Evolutionary conservation across 2,329 filamentous ascomycete genomes (phyloP), one percentile per base, ranked within the genome.

Genomic region (Hymenoscyphus fraxineus): DNA sequence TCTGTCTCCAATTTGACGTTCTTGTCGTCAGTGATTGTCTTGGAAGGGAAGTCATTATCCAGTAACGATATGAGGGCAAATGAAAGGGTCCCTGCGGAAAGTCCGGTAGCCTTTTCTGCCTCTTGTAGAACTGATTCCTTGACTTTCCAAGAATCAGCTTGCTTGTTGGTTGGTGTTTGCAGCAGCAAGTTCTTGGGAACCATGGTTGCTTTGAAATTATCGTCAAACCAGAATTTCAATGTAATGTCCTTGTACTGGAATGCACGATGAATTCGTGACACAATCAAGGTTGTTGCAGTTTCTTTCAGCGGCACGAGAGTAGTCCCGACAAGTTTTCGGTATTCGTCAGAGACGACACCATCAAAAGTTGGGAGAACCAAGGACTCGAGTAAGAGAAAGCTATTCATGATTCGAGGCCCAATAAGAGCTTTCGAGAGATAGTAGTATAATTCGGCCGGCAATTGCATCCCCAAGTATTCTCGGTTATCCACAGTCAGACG

Each of bases 361-460:
- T 97, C 95, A 62, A 97, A 81, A 4, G 94, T 95, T n/a, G 94
- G 89, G 60, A 87, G 83, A 60, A 97, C 84, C 38, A 90, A 79
- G 64, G 96, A 85, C 75, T 94, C 88, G 68, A 89, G 87, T 62
- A 92, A 89, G 4, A 91, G 90, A 70, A 97, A 86, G 84, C 88
- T 94, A 75, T 90, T 91, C 13, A 96, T 83, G 44, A 97, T 82
- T 58, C 91, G 87, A 31, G 92, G 83, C 35, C 91, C 87, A 68
- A 98, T 86, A 55, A 97, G 80, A 40, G 92, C 95, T 60, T 85
- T 88, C 65, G 92, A 93, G 59, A 97, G 82, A 76, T 98, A 98
- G 76, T 92, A 90, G 75, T 94, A 93, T 19, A 98, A 82, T 77
- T 99, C 95, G 51, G 93, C 88, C 0, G 95, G 93, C 5, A 99